phyloP scores from a whole-genome alignment of 2,329 filamentous ascomycete genomes.

The Ophiognomonia clavigignenti-juglandacearum region DNA sequence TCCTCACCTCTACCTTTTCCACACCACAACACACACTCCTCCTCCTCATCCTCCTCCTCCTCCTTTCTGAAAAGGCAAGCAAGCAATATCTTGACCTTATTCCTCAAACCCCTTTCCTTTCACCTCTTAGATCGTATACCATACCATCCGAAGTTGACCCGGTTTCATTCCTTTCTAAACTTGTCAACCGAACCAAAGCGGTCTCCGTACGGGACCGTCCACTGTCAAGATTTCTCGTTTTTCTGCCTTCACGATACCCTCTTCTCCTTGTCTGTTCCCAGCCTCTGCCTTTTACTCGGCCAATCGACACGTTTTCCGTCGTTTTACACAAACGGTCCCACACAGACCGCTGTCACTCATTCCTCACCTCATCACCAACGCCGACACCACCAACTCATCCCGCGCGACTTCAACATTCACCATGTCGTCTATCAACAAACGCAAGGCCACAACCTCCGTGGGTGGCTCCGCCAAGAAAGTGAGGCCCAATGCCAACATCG shows the following conservation, averaged over 20 bases:
- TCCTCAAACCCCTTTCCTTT: no score
- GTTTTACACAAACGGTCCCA: background rate
- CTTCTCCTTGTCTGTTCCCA: background rate
- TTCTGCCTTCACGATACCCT: constrained; percentile 2
- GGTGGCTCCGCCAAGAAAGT: constrained; percentile 58
- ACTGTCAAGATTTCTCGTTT: constrained; percentile 13
- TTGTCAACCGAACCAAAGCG: no score
- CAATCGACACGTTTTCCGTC: background rate
- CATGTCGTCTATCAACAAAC: constrained; percentile 55
- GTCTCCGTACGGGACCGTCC: no score
- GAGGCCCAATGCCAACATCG: constrained; percentile 74
- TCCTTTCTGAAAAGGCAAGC: no score
- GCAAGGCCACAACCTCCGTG: constrained; percentile 58
- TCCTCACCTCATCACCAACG: background rate
- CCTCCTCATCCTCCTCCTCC: no score
- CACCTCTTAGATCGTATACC: no score
- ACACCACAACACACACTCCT: no score
- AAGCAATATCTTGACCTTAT: no score
- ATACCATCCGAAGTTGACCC: no score
- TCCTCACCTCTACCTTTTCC: background rate
- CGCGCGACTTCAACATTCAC: background rate
- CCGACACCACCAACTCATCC: background rate
- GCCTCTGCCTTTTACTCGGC: background rate
- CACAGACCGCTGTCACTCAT: background rate
- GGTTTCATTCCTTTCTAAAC: no score